phyloP scores from a whole-genome alignment of 352 stramenopile genomes.

The Globisporangium irregulare region DNA sequence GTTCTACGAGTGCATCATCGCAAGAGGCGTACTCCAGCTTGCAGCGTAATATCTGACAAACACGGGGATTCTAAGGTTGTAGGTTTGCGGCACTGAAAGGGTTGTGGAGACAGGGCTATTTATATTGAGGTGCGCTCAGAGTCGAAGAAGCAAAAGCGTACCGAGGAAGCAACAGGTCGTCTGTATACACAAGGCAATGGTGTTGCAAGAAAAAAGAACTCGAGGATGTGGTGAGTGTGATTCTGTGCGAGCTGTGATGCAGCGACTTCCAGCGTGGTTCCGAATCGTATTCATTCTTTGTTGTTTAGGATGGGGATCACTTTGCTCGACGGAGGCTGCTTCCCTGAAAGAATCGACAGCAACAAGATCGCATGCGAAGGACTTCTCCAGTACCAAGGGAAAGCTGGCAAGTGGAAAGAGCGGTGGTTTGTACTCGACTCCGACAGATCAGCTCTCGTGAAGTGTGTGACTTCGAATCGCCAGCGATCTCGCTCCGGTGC shows the following conservation, averaged over 20 bases:
- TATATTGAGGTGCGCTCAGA: background rate
- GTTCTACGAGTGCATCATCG: constrained; percentile 40
- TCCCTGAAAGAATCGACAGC: constrained; percentile 10
- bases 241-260: background rate
- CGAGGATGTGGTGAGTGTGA: background rate
- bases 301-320: constrained; percentile 13
- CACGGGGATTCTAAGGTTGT: background rate
- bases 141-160: background rate
- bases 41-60: background rate
- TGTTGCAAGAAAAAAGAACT: background rate
- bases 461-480: constrained; percentile 35
- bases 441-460: constrained; percentile 37
- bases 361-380: constrained; percentile 39
- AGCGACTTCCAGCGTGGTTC: background rate
- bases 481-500: constrained; percentile 29
- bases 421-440: constrained; percentile 68
- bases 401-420: constrained; percentile 50
- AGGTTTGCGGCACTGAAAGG: background rate
- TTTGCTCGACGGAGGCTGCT: constrained; percentile 23
- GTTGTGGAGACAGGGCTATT: background rate
- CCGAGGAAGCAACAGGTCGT: background rate
- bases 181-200: background rate
- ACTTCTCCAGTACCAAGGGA: constrained; percentile 47
- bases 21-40: constrained; percentile 31
- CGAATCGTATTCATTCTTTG: background rate